Evolutionary conservation across 1,284 basidiomycete species (phyloP), one percentile per base, ranked within the genome.

Genomic region (Phlebopus sp.): DNA sequence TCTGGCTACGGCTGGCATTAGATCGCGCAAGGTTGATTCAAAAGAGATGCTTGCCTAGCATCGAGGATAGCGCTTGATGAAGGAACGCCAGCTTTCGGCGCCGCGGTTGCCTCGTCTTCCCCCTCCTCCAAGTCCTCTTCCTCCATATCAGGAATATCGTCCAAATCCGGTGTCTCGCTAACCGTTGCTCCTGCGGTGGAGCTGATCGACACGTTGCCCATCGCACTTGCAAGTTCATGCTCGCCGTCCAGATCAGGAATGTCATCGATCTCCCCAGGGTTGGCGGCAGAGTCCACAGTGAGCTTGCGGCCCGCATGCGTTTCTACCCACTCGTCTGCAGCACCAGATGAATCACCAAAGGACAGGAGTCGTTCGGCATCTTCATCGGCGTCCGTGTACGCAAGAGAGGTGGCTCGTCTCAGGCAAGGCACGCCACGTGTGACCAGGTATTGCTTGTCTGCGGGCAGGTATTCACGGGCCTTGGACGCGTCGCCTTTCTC

Each of bases 401-500:
- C 91, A 39, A 97, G 79, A 13, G 93, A 88, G 2, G 87, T 91
- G 4, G 94, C 94, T 59, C 94, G 82, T 47, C 93, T 82, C 32
- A 97, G 80, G 68, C 93, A 97, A 5, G 94, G 91, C 18, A 97
- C 94, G 55, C 93, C 93, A 31, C 88, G 83, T 38, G 90, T 93
- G 60, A 98, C 83, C 47, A 99, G 84, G 69, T 96, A 99, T 68
- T 99, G 96, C 74, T 97, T 99, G 71, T 96, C 92, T 4, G 77
- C 64, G 0, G 96, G 97, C 15, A 99, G 80, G 70, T 92, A 99
- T 59, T 98, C 95, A 54, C 94, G 80, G 23, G 80, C 75, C 72
- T 91, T 92, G 34, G 83, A 81, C 41, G 86, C 63, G 59, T 97
- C 92, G 47, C 92, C 93, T 58, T 84, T 87, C 73, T 95, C 90